Conservation (phyloP, 2,329 filamentous ascomycete genomes). For the Aquanectria penicillioides region DNA sequence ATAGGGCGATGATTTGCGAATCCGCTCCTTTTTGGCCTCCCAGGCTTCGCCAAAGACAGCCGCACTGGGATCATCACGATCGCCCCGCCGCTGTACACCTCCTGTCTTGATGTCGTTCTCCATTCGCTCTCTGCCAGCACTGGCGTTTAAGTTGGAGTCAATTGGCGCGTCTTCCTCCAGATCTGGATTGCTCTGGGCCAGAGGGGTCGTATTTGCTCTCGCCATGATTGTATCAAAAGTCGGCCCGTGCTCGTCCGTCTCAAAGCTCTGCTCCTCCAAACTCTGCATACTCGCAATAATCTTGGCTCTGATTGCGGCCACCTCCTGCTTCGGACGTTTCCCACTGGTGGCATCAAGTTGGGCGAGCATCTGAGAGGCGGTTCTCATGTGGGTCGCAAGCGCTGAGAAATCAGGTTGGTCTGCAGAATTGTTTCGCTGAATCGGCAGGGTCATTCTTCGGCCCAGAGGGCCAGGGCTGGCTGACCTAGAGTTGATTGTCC, state of each 20-base stretch:
- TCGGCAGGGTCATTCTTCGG: conserved; percentile 70
- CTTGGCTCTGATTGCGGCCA: conserved; percentile 84
- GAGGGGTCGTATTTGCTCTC: conserved; percentile 67
- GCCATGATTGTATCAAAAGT: conserved; percentile 88
- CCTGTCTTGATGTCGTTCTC: conserved; percentile 91
- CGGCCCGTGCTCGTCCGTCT: conserved; percentile 76
- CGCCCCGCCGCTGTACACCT: conserved; percentile 81
- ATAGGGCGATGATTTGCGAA: conserved; percentile 84
- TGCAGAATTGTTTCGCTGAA: conserved; percentile 62
- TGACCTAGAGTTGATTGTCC: conserved; percentile 73
- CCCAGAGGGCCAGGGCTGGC: conserved; percentile 67
- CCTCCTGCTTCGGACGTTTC: conserved; percentile 82
- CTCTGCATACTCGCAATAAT: conserved; percentile 93
- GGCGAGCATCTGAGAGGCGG: conserved; percentile 86
- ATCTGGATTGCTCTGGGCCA: conserved; percentile 53
- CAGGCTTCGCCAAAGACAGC: conserved; percentile 89
- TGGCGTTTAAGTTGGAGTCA: conserved; percentile 68
- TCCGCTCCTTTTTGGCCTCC: conserved; percentile 85
- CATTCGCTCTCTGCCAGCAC: conserved; percentile 83
- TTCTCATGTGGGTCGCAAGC: conserved; percentile 86
- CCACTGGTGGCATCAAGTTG: conserved; percentile 83
- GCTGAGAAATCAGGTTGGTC: conserved; percentile 86
- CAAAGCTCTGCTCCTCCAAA: conserved; percentile 85
- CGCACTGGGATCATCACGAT: conserved; percentile 86
- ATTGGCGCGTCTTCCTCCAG: conserved; percentile 65